phyloP scores from a whole-genome alignment of 176 grass and related monocot genomes.

The Eragrostis nindensis region DNA sequence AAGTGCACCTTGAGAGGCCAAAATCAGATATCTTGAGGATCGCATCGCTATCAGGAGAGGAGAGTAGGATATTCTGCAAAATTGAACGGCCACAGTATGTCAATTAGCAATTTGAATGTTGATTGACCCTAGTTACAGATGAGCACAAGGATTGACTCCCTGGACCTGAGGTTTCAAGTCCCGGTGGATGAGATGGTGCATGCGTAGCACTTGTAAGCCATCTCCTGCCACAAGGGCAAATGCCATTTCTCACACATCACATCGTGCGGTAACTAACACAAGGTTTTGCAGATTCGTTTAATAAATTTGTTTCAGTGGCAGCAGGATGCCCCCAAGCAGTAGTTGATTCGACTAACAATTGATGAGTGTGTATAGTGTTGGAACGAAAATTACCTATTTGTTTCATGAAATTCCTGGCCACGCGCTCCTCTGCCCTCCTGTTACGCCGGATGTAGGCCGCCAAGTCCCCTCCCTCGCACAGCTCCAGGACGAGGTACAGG shows the following conservation, averaged over 20 bases:
- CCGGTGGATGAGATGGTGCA: slow-evolving; percentile 64
- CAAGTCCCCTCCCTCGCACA: slow-evolving; percentile 55
- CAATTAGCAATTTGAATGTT: not conserved
- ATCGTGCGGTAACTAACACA: not conserved
- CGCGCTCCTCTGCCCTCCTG: slow-evolving; percentile 44
- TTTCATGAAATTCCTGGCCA: slow-evolving; percentile 54
- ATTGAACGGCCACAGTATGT: not conserved
- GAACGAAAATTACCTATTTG: slow-evolving; percentile 41
- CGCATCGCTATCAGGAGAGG: slow-evolving; percentile 8
- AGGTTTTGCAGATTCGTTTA: not conserved
- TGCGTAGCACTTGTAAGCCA: slow-evolving; percentile 54
- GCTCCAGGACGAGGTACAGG: slow-evolving; percentile 55
- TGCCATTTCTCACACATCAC: slow-evolving; percentile 11
- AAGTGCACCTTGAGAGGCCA: slow-evolving; percentile 48
- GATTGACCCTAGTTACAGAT: not conserved
- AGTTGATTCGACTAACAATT: not conserved
- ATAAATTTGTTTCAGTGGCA: not conserved
- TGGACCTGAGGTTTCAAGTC: slow-evolving; percentile 72
- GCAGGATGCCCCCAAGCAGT: not conserved
- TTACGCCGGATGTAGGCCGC: slow-evolving; percentile 43
- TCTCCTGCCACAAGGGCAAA: slow-evolving; percentile 57
- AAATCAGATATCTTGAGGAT: slow-evolving; percentile 78
- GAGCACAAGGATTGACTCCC: not conserved
- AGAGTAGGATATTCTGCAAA: slow-evolving; percentile 61
- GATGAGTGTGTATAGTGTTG: not conserved